Percentiles rank a stretch among this genome's conserved stretches.
These are phyloP conservation scores for Aspergillus saccharolyticus DNA, from an alignment of 495 filamentous ascomycete genomes.

Conservation along the genomic window DNA sequence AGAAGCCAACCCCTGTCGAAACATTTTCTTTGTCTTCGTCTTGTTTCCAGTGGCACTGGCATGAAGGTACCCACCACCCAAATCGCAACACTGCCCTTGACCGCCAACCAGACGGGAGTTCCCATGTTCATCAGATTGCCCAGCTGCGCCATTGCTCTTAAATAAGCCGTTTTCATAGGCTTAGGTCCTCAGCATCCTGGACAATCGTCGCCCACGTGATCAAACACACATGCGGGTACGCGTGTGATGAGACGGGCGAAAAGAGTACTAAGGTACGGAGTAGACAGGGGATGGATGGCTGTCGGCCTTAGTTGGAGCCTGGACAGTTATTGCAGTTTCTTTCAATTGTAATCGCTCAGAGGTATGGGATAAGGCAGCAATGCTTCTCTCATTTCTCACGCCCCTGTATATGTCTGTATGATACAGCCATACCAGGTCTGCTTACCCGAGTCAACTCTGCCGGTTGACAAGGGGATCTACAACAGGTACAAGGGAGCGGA, in stretches of 20 bases:
- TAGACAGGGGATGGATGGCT: not conserved
- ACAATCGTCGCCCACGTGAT: constrained; percentile 18
- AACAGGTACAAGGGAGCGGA: constrained; percentile 12
- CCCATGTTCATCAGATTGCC: not conserved
- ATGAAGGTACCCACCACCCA: constrained; percentile 7
- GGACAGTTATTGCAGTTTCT: not conserved
- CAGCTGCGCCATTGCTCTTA: not conserved
- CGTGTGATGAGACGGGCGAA: constrained; percentile 7
- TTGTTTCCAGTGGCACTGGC: not conserved
- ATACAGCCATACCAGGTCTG: not conserved
- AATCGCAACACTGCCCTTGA: not conserved
- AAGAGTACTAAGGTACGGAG: constrained; percentile 4
- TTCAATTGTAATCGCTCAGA: not conserved
- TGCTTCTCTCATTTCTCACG: not conserved
- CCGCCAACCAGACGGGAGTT: not conserved
- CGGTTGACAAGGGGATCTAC: constrained; percentile 10
- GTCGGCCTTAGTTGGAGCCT: not conserved
- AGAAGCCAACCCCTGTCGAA: constrained; percentile 2
- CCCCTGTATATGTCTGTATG: not conserved
- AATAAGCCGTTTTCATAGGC: not conserved
- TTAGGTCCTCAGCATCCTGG: not conserved
- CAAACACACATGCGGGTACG: constrained; percentile 18
- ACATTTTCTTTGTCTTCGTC: constrained; percentile 7
- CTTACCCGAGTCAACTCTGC: not conserved
- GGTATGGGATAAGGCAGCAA: not conserved